Evolutionary conservation across 1,284 basidiomycete genomes (phyloP), one percentile per base, ranked within the genome.

Genomic region (Phylloporus sp.): DNA sequence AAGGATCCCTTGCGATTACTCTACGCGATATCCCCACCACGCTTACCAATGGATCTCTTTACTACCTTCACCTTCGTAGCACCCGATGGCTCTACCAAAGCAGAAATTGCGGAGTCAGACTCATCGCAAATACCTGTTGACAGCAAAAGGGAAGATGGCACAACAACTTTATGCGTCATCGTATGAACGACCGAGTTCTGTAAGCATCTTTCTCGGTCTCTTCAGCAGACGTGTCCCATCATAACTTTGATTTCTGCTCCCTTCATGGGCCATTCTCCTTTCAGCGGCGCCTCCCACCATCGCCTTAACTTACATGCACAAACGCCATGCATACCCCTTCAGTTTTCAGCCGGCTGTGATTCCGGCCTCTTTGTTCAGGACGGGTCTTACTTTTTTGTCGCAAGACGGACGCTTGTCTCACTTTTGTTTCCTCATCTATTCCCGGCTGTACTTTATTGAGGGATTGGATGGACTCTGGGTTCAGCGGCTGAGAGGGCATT

Each of bases 31-130:
- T 37, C n/a, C 20, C 47, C 54, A 60, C 58, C 51, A 24, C 29
- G 55, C 44, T 56, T 31, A 40, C 47, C 56, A 44, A 73, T 73
- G 72, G 72, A 73, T 62, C 28, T 32, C 18, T 65, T 72, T 50
- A 47, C 42, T 53, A 24, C 42, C 32, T 34, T 69, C 26, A 26
- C 44, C 31, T 49, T 49, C 26, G 4, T 17, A 6, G 2, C 59
- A 11, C 47, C 61, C 54, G 24, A 55, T 7, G 37, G 26, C 32
- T 39, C 63, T 20, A 20, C 34, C 24, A 57, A 56, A 46, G 47
- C 57, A n/a, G n/a, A n/a, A n/a, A n/a, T n/a, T n/a, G n/a, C n/a
- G n/a, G 63, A 52, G 29, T 46, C 51, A 31, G 51, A 37, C 15
- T 29, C 5, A 17, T 59, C 66, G 2, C 56, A 68, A 53, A 59